Conservation (phyloP, 208 protist species). For the Strigomonas galati region DNA sequence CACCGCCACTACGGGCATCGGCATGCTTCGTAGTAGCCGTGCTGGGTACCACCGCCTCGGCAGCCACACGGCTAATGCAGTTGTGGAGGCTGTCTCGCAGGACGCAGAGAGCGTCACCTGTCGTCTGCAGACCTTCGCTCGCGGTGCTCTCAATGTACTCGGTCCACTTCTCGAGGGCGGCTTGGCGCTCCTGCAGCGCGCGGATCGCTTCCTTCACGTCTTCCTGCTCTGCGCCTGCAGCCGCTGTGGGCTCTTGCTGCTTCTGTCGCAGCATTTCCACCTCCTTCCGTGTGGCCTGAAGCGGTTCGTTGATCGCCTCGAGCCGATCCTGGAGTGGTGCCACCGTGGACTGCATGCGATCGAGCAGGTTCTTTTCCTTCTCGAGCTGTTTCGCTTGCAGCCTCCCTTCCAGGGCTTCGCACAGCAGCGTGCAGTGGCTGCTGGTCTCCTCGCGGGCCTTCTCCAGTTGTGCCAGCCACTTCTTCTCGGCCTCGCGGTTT, state of each 20-base stretch:
- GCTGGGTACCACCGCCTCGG: slow-evolving; percentile 14
- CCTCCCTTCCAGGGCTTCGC: neutral
- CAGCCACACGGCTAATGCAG: slow-evolving; percentile 37
- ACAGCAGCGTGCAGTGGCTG: neutral
- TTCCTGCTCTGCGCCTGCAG: too few relatives aligned
- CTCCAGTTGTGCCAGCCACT: neutral
- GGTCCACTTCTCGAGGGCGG: neutral
- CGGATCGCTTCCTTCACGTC: neutral
- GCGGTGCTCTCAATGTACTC: neutral
- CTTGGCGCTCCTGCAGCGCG: neutral
- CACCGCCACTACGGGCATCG: neutral
- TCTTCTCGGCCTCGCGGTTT: neutral
- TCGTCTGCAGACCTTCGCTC: slow-evolving; percentile 21
- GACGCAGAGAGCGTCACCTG: slow-evolving; percentile 29
- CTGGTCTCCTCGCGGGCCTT: slow-evolving; percentile 1
- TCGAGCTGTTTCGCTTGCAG: neutral
- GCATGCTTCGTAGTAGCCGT: neutral
- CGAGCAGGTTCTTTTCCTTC: too few relatives aligned
- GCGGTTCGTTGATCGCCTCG: neutral
- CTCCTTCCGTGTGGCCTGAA: neutral
- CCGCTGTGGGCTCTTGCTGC: neutral
- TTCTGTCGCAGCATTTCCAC: neutral
- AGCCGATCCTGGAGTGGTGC: too few relatives aligned
- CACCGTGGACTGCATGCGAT: too few relatives aligned
- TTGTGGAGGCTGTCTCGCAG: slow-evolving; percentile 38